Percentiles rank a stretch among this genome's conserved stretches.
These are phyloP conservation scores for Oryza meyeriana DNA, from an alignment of 176 grass and related monocot species.

Conservation along the genomic window DNA sequence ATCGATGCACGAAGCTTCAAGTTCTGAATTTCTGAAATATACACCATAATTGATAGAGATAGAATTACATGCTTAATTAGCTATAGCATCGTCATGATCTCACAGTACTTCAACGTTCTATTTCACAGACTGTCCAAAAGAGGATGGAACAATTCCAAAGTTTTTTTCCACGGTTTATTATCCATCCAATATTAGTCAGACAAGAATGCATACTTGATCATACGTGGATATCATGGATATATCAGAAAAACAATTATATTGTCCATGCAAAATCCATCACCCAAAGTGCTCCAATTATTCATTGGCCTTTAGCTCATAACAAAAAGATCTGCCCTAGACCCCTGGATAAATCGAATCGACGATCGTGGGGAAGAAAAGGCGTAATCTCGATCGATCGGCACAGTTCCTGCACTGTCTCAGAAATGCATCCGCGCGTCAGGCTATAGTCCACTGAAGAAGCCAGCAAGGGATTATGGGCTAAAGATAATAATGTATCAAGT, in stretches of 20 bases:
- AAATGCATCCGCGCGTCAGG: background rate
- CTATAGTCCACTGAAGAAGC: background rate
- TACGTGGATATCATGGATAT: background rate
- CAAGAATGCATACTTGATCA: background rate
- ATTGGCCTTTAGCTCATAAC: constrained; percentile 12
- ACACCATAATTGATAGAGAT: background rate
- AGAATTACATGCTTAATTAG: background rate
- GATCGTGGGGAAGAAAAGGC: background rate
- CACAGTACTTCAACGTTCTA: background rate
- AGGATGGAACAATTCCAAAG: background rate
- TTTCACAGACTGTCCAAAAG: background rate
- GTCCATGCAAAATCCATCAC: background rate
- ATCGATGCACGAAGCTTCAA: background rate
- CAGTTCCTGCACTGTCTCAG: background rate
- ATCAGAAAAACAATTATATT: background rate
- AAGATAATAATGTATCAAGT: background rate
- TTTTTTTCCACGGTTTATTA: background rate
- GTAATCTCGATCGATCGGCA: background rate
- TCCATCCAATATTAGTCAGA: background rate
- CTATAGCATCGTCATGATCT: background rate
- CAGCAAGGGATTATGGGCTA: background rate
- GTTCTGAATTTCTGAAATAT: background rate
- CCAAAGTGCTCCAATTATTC: constrained; percentile 38
- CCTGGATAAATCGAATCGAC: background rate
- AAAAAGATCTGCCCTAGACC: background rate